A percentile compares a stretch with the other conserved stretches of the same genome.
Conservation (phyloP, 768 basidiomycete genomes). For the Cystofilobasidium ferigula region DNA sequence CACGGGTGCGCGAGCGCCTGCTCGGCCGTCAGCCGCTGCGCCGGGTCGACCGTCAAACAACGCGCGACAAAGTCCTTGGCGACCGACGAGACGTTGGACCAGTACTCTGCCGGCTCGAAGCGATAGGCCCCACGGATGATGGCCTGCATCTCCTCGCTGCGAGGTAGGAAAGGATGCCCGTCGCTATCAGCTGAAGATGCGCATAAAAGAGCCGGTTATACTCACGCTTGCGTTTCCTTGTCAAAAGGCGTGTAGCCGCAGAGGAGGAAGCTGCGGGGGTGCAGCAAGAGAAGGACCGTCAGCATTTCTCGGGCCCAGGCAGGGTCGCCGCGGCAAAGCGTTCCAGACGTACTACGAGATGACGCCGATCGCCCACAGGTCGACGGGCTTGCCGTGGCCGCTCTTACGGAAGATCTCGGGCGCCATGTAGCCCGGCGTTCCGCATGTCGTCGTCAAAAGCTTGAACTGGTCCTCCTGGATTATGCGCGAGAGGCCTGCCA, state of each 20-base stretch:
- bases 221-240: constrained; percentile 75
- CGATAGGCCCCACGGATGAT: constrained; percentile 63
- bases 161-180: neutral
- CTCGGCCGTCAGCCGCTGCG: constrained; percentile 63
- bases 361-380: constrained; percentile 80
- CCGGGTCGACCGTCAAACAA: constrained; percentile 78
- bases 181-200: neutral
- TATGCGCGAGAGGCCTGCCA: constrained; percentile 45
- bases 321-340: no score
- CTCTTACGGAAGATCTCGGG: constrained; percentile 92
- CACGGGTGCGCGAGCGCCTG: constrained; percentile 65
- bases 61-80: constrained; percentile 70
- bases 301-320: no score
- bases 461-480: constrained; percentile 83
- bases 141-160: constrained; percentile 12
- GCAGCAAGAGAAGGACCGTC: no score
- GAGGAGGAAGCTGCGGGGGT: constrained; percentile 38
- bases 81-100: constrained; percentile 37
- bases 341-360: constrained; percentile 48
- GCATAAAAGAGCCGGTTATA: neutral
- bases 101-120: constrained; percentile 57
- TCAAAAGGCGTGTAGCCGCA: constrained; percentile 90
- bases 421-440: constrained; percentile 62
- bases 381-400: constrained; percentile 89
- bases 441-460: constrained; percentile 59